Evolutionary conservation across 2,329 filamentous ascomycete genomes (phyloP), one percentile per base, ranked within the genome.

Genomic region (Pseudogymnoascus sp.): DNA sequence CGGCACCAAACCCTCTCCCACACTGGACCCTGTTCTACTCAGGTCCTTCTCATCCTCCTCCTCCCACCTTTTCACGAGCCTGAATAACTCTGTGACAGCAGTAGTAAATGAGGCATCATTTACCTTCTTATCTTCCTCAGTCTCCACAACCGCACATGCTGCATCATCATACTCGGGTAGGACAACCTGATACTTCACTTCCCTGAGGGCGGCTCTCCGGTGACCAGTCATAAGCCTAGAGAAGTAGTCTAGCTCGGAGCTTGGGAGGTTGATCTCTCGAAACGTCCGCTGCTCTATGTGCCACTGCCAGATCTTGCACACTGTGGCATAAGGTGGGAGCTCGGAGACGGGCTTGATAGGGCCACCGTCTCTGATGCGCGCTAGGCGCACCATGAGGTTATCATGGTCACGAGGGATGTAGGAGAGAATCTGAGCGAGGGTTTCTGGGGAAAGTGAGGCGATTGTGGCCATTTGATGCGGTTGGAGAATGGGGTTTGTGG

Each of bases 121-220:
- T 14, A 8, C 21, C 12, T 62, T 28, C 42, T 61, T 64, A 38
- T 67, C 65, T 25, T 59, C 31, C 33, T 63, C 40, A 4, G 63
- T 66, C 38, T 67, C 65, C 25, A 65, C 64, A 47, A 62, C 64
- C 5, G 60, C 65, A 40, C 63, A 67, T 8, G 35, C 63, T 16
- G 65, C 50, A 42, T 66, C 60, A 60, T 61, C 47, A 37, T 64
- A 67, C 21, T 37, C 44, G 14, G 65, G 65, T 12, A 67, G 64
- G 38, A 66, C 50, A 42, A 66, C 60, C 11, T 63, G 37, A 44
- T 60, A 67, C 14, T 33, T 28, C 25, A 67, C 59, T n/a, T 42
- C n/a, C 14, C 25, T 18, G 21, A 67, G 53, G 7, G 28, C 18
- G 7, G 31, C 21, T 33, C 33, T 59, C n/a, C 65, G 59, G 28